Conservation (phyloP, 2,329 filamentous ascomycete genomes). For the Pseudophaeomoniella oleicola region DNA sequence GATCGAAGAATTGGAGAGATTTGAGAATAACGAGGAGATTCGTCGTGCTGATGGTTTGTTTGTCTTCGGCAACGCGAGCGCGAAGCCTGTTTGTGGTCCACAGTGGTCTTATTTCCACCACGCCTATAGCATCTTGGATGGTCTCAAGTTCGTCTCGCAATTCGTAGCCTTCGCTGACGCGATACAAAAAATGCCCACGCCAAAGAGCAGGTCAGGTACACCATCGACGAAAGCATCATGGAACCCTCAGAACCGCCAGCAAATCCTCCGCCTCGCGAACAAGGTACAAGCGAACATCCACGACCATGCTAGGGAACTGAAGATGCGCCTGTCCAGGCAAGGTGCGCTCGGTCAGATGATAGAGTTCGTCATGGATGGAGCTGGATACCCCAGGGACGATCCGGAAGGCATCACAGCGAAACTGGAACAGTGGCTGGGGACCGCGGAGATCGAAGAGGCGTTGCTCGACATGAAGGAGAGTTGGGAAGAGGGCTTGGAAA, state of each 20-base stretch:
- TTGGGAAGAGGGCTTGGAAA: constrained; percentile 30
- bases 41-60: too few relatives aligned
- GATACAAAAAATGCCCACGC: background rate
- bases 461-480: constrained; percentile 30
- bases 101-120: background rate
- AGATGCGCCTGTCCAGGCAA: constrained; percentile 13
- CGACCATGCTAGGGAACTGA: constrained; percentile 13
- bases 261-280: background rate
- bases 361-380: constrained; percentile 20
- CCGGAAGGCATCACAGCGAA: constrained; percentile 13
- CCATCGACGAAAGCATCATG: background rate
- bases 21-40: too few relatives aligned
- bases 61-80: too few relatives aligned
- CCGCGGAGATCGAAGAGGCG: constrained; percentile 24
- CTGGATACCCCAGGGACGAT: constrained; percentile 10
- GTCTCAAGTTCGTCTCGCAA: constrained; percentile 20
- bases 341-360: constrained; percentile 27
- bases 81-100: background rate
- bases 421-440: constrained; percentile 21
- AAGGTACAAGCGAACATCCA: background rate
- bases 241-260: background rate
- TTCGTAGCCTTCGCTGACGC: background rate
- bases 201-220: background rate
- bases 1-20: too few relatives aligned
- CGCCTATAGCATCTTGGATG: constrained; percentile 16